phyloP scores from a whole-genome alignment of 208 protist species.

The Tritrichomonas foetus region DNA sequence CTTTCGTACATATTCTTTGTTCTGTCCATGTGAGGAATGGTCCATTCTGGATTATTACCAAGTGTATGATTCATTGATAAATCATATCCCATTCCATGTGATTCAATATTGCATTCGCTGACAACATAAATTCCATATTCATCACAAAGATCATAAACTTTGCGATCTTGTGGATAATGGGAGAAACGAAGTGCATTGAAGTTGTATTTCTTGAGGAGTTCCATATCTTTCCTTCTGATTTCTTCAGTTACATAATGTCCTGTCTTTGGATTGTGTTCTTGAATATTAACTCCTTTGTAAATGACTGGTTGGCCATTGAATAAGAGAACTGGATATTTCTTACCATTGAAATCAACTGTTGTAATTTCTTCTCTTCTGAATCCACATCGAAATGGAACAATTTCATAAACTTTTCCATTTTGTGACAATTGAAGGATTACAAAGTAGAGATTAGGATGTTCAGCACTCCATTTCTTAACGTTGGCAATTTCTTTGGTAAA shows the following conservation, averaged over 20 bases:
- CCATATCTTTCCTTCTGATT: conserved; percentile 48
- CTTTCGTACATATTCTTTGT: conserved; percentile 43
- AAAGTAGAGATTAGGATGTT: conserved; percentile 51
- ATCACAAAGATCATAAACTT: conserved; percentile 54
- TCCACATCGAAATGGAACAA: conserved; percentile 42
- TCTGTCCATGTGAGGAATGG: conserved; percentile 43
- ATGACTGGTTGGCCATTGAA: conserved; percentile 46
- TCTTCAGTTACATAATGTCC: conserved; percentile 40
- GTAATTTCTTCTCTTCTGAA: conserved; percentile 35
- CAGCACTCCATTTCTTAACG: conserved; percentile 46
- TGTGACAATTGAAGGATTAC: conserved; percentile 40
- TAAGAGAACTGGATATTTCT: not conserved
- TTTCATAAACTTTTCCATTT: not conserved
- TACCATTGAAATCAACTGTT: conserved; percentile 12
- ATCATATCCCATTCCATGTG: conserved; percentile 52
- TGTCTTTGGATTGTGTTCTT: conserved; percentile 50
- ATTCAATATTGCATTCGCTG: conserved; percentile 62
- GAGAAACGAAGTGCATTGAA: conserved; percentile 59
- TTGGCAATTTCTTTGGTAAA: not conserved
- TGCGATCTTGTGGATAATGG: conserved; percentile 57
- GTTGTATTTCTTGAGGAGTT: conserved; percentile 56
- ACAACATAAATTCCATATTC: conserved; percentile 55
- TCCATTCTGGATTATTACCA: conserved; percentile 43
- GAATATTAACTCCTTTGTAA: conserved; percentile 51
- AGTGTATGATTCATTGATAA: not conserved